Base-by-base conservation (phyloP, 2,329 filamentous ascomycete species). In the Fusarium acutatum region DNA sequence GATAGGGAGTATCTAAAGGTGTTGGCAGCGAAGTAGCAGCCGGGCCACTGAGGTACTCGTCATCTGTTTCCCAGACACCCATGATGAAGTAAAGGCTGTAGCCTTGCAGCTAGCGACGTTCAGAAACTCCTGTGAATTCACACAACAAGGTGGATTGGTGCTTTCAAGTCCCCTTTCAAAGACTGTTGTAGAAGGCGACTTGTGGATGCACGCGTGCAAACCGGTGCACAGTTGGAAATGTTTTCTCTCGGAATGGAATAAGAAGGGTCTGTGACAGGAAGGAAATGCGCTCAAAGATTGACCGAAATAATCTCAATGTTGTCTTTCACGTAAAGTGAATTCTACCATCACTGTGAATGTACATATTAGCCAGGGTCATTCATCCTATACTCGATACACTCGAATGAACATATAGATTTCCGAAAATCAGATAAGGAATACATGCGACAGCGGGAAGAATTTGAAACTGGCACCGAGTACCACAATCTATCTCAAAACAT, bases 1-100 rank as follows among this genome's bases (percentile, higher is more conserved):
- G 88, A 77, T 93, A 94, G 26, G 92, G 92, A 32, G 92, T 93
- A 72, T 92, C 91, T 40, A 88, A 87, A 17, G 93, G 91, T 40
- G 92, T 92, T 35, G 94, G 92, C 66, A 95, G 85, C 52, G 89
- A 85, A 75, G 89, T 86, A 72, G 86, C 85, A 73, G 88, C 87
- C 70, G 88, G 79, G 37, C 80, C 87, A 69, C 85, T 85, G 73
- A 86, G 84, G 73, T 87, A 87, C 80, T 92, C 89, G 77, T 92
- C 88, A 69, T 92, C 90, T 12, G 88, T 91, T 79, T 91, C 88
- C 89, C 89, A 90, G 52, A 82, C 83, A 67, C 84, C 83, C 88
- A 91, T 91, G 50, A 72, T 82, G 75, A 69, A 52, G n/a, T 32
- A 43, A 24, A 22, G 50, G 30, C 34, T 26, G 49, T 49, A 54